phyloP scores from a whole-genome alignment of 257 asterid genomes.

The Solanum neorickii region DNA sequence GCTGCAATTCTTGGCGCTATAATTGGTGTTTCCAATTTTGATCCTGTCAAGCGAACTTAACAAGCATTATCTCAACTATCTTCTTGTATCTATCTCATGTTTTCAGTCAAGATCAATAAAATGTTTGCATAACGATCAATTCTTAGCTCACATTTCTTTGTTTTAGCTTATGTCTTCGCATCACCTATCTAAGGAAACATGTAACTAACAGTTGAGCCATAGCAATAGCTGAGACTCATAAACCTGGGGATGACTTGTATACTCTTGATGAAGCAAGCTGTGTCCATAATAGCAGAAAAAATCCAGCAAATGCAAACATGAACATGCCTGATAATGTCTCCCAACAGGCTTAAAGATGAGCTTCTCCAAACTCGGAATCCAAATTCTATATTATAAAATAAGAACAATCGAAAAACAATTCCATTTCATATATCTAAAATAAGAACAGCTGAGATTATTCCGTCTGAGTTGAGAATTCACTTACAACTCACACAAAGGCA shows the following conservation, averaged over 20 bases:
- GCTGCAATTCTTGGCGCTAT: slow-evolving; percentile 50
- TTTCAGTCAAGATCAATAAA: slow-evolving; percentile 7
- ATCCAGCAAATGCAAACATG: not conserved
- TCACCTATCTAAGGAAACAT: not conserved
- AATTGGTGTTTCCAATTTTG: slow-evolving; percentile 70
- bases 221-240: not conserved
- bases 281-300: not conserved
- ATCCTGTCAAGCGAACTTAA: slow-evolving; percentile 77
- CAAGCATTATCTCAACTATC: not conserved
- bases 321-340: not conserved
- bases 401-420: not conserved
- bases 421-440: not conserved
- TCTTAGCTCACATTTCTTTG: not conserved
- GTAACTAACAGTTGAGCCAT: not conserved
- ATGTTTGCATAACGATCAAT: not conserved
- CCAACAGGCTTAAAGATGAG: not conserved
- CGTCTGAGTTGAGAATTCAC: not conserved
- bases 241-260: not conserved
- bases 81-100: slow-evolving; percentile 20
- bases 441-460: not conserved
- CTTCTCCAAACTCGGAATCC: not conserved
- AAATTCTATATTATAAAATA: not conserved
- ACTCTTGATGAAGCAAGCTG: not conserved
- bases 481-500: not conserved
- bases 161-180: not conserved